These are phyloP conservation scores for Talinum fruticosum DNA, from an alignment of 148 eudicot species.

Conservation along the genomic window DNA sequence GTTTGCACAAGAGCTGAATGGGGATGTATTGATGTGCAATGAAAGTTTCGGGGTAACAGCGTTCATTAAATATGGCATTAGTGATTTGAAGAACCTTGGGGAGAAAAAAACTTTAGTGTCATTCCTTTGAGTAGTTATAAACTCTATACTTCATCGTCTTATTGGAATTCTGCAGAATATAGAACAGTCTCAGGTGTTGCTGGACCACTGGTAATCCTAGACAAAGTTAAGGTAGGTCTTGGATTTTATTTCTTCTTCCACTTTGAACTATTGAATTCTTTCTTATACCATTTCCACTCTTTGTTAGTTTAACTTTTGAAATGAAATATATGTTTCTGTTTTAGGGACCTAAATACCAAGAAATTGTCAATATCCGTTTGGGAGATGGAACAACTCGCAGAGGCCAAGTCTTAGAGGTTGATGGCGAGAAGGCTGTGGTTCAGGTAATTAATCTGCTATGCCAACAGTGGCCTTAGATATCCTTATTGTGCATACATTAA, in stretches of 20 bases:
- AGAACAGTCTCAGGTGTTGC: conserved; percentile 66
- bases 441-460: conserved; percentile 41
- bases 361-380: conserved; percentile 92
- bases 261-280: not conserved
- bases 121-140: not conserved
- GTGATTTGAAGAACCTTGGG: not conserved
- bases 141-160: not conserved
- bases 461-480: not conserved
- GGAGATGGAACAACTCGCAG: conserved; percentile 97
- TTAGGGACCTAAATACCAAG: conserved; percentile 98
- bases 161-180: conserved; percentile 38
- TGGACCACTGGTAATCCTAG: conserved; percentile 64
- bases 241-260: not conserved
- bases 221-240: conserved; percentile 75
- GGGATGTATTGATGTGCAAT: not conserved
- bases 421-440: conserved; percentile 98
- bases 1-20: not conserved
- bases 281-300: not conserved
- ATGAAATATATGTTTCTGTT: conserved; percentile 5
- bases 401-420: conserved; percentile 98
- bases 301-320: not conserved
- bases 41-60: not conserved
- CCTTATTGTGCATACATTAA: not conserved
- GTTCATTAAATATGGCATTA: not conserved
- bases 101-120: not conserved